A percentile compares a stretch with the other conserved stretches of the same genome.
These are phyloP conservation scores for Takakia lepidozioides DNA, from an alignment of 225 moss, liverwort and hornwort species.

Conservation along the genomic window DNA sequence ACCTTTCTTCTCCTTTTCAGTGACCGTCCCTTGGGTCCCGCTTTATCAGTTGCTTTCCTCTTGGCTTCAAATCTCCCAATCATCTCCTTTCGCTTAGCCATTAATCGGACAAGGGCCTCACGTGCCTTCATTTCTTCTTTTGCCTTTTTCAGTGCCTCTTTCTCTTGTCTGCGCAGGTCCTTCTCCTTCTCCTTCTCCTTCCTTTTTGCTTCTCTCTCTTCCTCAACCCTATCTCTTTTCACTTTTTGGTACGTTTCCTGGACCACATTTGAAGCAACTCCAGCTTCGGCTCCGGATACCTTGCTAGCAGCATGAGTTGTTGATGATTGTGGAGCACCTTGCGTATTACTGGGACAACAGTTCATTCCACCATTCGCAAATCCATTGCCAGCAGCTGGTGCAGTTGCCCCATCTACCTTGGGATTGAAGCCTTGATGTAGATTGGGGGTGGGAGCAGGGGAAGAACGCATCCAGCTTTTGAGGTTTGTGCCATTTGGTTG, in stretches of 20 bases:
- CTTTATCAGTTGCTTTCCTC: slow-evolving; percentile 17
- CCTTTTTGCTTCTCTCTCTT: slow-evolving; percentile 72
- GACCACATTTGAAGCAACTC: slow-evolving; percentile 43
- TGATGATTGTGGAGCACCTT: too few species aligned
- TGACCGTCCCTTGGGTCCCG: slow-evolving; percentile 11
- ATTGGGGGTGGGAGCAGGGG: too few species aligned
- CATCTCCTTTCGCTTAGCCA: slow-evolving; percentile 44
- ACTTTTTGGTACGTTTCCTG: slow-evolving; percentile 60
- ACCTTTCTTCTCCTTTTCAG: slow-evolving; percentile 16
- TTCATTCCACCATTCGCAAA: slow-evolving; percentile 15
- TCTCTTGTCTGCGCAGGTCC: slow-evolving; percentile 30
- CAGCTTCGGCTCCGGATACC: slow-evolving; percentile 20
- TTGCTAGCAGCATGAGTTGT: slow-evolving; percentile 26
- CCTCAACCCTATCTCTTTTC: slow-evolving; percentile 61
- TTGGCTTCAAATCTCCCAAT: slow-evolving; percentile 23
- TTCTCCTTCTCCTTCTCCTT: slow-evolving; percentile 59
- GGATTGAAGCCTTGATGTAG: slow-evolving; percentile 26
- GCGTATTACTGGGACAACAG: slow-evolving; percentile 21
- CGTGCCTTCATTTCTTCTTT: slow-evolving; percentile 24
- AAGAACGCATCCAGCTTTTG: slow-evolving; percentile 16
- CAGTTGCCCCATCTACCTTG: slow-evolving; percentile 25
- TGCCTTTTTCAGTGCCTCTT: slow-evolving; percentile 35
- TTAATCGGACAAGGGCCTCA: slow-evolving; percentile 46
- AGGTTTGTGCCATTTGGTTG: slow-evolving; percentile 14
- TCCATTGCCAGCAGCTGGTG: slow-evolving; percentile 28